Base-by-base conservation (phyloP, 768 basidiomycete species). In the Russula abietina region DNA sequence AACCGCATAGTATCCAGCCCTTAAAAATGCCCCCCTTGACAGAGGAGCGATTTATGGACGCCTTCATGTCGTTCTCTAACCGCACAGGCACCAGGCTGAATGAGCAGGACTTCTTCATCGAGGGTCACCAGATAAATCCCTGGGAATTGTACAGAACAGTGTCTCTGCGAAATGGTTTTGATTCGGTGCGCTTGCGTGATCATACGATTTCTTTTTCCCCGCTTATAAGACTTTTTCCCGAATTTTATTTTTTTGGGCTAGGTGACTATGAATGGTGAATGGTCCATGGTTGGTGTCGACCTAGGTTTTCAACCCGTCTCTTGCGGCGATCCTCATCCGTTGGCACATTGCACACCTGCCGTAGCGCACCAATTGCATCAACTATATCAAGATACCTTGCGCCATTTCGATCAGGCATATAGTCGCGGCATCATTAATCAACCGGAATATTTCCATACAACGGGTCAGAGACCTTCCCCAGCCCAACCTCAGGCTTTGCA, bases 241-340 rank as follows among this genome's bases (percentile, higher is more conserved):
- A n/a, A 7, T 28, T 54, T 16, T 36, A 39, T n/a, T 4, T 41
- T 16, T 39, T 6, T 5, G 26, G 3, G 16, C 9, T 50, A 64
- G 63, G 63, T 64, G 50, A 60, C 58, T 33, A 26, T 32, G 22
- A 64, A 60, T 19, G 54, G 33, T 10, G 58, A 64, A 11, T 64
- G 63, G 63, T 38, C 63, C 22, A 6, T 33, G 14, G 10, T 64
- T 7, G 63, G 63, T 3, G 48, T 49, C 2, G 48, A 24, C 14
- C 24, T 64, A n/a, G 63, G 63, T 28, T 60, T 64, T 39, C 53
- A 39, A 2, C 16, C 28, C 2, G 0, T 33, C 14, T 16, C 43
- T 19, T 12, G 9, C 17, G 45, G 55, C 2, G 28, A 59, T 50
- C 43, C 17, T 12, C 17, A 46, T 52, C 58, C 50, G 24, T 39